Evolutionary conservation across 129 eudicot species (phyloP).

Genomic region (Lonicera japonica): DNA sequence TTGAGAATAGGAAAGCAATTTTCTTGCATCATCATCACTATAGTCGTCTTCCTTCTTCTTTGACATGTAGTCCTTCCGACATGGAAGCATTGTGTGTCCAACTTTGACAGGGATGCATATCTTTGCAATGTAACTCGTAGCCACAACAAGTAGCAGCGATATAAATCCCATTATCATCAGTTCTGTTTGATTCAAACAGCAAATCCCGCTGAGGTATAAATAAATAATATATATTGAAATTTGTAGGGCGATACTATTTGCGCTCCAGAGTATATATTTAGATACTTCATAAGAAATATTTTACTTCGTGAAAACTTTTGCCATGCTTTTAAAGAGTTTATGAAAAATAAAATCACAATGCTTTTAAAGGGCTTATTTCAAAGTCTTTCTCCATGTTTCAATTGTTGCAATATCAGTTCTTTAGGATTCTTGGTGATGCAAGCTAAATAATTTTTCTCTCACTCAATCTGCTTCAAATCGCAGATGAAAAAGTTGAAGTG

Average conservation of each 20-base stretch:
- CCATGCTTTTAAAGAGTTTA: too few relatives aligned
- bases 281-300: too few relatives aligned
- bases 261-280: background rate
- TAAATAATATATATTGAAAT: background rate
- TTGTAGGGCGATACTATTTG: background rate
- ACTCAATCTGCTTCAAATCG: too few relatives aligned
- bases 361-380: too few relatives aligned
- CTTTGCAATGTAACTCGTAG: slow-evolving; percentile 43
- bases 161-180: slow-evolving; percentile 68
- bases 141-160: slow-evolving; percentile 55
- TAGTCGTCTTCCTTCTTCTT: background rate
- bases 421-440: too few relatives aligned
- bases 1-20: slow-evolving; percentile 37
- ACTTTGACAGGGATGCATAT: slow-evolving; percentile 50
- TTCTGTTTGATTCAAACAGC: slow-evolving; percentile 29
- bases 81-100: slow-evolving; percentile 62
- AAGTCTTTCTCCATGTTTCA: too few relatives aligned
- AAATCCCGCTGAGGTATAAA: background rate
- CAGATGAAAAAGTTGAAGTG: too few relatives aligned
- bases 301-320: too few relatives aligned
- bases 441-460: too few relatives aligned
- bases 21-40: slow-evolving; percentile 19
- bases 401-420: too few relatives aligned
- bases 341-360: too few relatives aligned
- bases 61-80: slow-evolving; percentile 8